Evolutionary conservation across 805 yeast genomes (phyloP).

Genomic region (Saturnispora gosingensis): DNA sequence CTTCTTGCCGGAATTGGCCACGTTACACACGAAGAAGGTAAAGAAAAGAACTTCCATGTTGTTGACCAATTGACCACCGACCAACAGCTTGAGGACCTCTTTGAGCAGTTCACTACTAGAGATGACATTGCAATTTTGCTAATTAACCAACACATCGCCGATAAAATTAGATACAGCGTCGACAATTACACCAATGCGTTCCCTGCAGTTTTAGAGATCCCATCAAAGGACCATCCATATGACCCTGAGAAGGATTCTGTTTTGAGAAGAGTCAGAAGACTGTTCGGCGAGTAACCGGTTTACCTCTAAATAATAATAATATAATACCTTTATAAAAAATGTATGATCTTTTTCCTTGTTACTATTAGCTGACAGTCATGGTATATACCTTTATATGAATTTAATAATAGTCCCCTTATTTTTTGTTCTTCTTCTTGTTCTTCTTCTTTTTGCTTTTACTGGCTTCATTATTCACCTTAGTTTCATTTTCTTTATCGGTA

Average conservation of each 20-base stretch:
- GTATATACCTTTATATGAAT: background rate
- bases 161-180: conserved; percentile 70
- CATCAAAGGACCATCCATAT: conserved; percentile 97
- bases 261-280: conserved; percentile 84
- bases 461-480: background rate
- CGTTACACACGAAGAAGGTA: conserved; percentile 50
- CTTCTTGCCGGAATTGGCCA: conserved; percentile 94
- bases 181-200: conserved; percentile 84
- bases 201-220: conserved; percentile 94
- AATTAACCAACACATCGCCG: conserved; percentile 93
- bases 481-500: background rate
- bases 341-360: background rate
- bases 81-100: conserved; percentile 67
- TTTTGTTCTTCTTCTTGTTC: conserved; percentile 27
- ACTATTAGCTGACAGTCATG: background rate
- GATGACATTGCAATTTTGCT: conserved; percentile 88
- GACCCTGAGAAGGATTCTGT: conserved; percentile 98
- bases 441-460: conserved; percentile 17
- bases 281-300: conserved; percentile 64
- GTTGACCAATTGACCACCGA: conserved; percentile 72
- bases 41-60: conserved; percentile 68
- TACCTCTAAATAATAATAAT: background rate
- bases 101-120: conserved; percentile 67
- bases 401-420: conserved; percentile 4
- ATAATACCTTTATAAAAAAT: background rate